A percentile compares a stretch with the other conserved stretches of the same genome.
Conservation (phyloP, 1,284 basidiomycete species). For the Moesziomyces parantarcticus region DNA sequence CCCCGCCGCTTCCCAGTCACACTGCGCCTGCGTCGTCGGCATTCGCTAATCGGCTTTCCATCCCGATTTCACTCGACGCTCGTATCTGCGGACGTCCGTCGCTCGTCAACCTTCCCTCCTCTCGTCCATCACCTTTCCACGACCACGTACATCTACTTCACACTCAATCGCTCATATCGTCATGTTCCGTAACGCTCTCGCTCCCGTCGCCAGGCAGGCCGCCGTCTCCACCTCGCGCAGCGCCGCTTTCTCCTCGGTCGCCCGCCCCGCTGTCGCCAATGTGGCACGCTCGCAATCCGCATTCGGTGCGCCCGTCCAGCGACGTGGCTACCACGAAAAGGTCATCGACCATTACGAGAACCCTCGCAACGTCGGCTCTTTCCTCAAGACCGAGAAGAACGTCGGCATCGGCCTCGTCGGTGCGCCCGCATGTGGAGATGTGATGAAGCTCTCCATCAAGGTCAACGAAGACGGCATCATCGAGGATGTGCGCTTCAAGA, state of each 20-base stretch:
- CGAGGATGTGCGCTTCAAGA: slow-evolving; percentile 94
- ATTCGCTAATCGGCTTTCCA: slow-evolving; percentile 18
- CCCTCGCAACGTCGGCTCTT: slow-evolving; percentile 77
- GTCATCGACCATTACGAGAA: slow-evolving; percentile 68
- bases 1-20: not conserved
- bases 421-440: slow-evolving; percentile 92
- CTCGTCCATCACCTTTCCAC: not conserved
- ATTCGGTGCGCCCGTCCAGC: slow-evolving; percentile 39
- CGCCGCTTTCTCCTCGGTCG: slow-evolving; percentile 37
- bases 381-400: slow-evolving; percentile 88
- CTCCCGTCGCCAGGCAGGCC: slow-evolving; percentile 39
- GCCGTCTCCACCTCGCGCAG: slow-evolving; percentile 36
- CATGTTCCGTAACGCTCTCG: slow-evolving; percentile 46
- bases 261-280: slow-evolving; percentile 39
- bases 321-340: slow-evolving; percentile 65
- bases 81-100: not conserved
- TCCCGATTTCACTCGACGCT: not conserved
- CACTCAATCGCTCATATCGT: not conserved
- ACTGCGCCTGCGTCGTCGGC: not conserved
- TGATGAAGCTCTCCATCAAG: slow-evolving; percentile 99
- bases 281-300: slow-evolving; percentile 19
- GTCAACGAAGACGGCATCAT: slow-evolving; percentile 94
- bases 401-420: slow-evolving; percentile 98
- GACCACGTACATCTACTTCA: not conserved
- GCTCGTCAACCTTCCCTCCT: not conserved